Conservation (phyloP, 768 basidiomycete genomes). For the Mycena belliarum region DNA sequence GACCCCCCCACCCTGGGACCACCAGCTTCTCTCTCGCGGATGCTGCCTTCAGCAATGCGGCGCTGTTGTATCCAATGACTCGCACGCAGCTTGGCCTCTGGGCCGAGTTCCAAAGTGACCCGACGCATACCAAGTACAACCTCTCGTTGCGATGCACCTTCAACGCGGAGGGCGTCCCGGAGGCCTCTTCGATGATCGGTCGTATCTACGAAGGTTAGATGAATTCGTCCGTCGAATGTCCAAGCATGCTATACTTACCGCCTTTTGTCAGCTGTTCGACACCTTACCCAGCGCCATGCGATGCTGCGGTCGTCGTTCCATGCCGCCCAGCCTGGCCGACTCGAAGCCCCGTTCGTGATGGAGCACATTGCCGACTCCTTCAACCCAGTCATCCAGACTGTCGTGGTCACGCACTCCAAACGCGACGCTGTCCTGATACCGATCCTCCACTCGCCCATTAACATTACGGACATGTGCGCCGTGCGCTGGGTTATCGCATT, state of each 20-base stretch:
- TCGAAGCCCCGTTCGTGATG: neutral
- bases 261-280: neutral
- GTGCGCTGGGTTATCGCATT: neutral
- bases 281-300: neutral
- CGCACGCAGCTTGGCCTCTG: neutral
- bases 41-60: neutral
- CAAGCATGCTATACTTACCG: neutral
- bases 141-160: neutral
- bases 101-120: neutral
- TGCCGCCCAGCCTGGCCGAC: neutral
- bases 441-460: neutral
- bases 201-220: neutral
- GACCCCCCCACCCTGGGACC: too few species aligned
- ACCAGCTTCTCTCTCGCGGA: neutral
- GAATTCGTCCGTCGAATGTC: neutral
- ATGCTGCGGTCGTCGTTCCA: neutral
- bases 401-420: neutral
- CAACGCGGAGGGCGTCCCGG: neutral
- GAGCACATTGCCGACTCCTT: neutral
- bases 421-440: neutral
- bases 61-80: neutral
- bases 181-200: neutral
- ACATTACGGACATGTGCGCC: neutral
- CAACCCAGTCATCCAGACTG: neutral
- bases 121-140: neutral